phyloP scores from a whole-genome alignment of 345 rosid genomes.

The Citrus cavaleriei region DNA sequence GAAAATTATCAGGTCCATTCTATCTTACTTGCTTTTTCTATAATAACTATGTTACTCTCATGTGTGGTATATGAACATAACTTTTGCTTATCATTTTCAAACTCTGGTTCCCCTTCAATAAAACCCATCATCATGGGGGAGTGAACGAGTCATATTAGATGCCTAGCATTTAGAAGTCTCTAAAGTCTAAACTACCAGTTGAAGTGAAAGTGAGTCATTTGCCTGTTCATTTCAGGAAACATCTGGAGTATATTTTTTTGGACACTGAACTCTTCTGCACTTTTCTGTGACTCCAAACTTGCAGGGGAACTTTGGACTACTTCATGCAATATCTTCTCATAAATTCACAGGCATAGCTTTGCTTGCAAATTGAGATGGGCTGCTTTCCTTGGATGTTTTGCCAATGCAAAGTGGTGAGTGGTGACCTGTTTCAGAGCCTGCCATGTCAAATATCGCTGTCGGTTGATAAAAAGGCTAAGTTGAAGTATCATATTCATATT shows the following conservation, averaged over 20 bases:
- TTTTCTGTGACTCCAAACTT: slow-evolving; percentile 43
- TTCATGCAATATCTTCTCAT: slow-evolving; percentile 35
- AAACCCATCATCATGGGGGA: neutral
- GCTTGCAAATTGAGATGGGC: slow-evolving; percentile 10
- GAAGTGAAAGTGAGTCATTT: neutral
- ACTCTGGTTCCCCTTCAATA: neutral
- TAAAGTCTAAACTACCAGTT: neutral
- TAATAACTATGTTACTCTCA: neutral
- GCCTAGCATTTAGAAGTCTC: neutral
- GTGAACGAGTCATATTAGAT: neutral
- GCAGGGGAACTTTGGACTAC: slow-evolving; percentile 65
- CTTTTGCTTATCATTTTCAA: neutral
- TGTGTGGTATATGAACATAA: neutral
- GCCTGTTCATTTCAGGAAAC: slow-evolving; percentile 40
- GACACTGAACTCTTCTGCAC: slow-evolving; percentile 54
- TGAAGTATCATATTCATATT: no score
- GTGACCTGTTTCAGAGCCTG: no score
- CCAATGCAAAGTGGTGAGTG: no score
- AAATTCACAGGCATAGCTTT: slow-evolving; percentile 22
- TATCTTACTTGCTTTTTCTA: neutral
- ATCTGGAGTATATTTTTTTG: slow-evolving; percentile 71
- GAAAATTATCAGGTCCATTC: neutral
- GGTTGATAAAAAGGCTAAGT: no score
- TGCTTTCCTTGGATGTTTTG: no score
- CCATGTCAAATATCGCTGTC: no score